Conservation (phyloP, 371 early-diverging fungal genomes). For the Mucor irregularis region DNA sequence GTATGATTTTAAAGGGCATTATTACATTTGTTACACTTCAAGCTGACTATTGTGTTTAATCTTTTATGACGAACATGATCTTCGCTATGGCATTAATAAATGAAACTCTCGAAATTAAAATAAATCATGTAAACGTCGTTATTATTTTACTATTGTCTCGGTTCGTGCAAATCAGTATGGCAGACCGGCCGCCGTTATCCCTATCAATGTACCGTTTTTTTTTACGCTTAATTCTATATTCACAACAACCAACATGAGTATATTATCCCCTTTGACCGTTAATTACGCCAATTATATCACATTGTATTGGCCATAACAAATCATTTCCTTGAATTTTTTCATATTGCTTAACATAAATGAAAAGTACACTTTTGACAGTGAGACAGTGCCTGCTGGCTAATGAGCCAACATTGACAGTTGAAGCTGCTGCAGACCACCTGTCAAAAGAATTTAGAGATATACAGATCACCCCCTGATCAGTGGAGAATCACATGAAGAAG, state of each 20-base stretch:
- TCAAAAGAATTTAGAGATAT: conserved; percentile 21
- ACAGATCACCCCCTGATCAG: conserved; percentile 21
- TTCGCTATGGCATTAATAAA: conserved; percentile 16
- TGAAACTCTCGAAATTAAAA: conserved; percentile 16
- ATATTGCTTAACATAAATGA: conserved; percentile 18
- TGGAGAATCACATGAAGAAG: conserved; percentile 22
- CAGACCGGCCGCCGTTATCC: too few relatives aligned
- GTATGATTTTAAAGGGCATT: conserved; percentile 7
- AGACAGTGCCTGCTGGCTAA: conserved; percentile 15
- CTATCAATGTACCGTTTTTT: too few relatives aligned
- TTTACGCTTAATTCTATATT: too few relatives aligned
- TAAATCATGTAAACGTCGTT: too few relatives aligned
- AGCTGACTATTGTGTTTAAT: conserved; percentile 20
- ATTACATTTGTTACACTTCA: conserved; percentile 20
- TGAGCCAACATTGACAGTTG: conserved; percentile 21
- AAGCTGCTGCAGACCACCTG: conserved; percentile 18
- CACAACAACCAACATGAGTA: too few relatives aligned
- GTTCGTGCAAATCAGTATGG: too few relatives aligned
- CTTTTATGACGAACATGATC: conserved; percentile 19
- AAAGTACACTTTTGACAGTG: conserved; percentile 10
- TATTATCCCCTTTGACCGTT: too few relatives aligned
- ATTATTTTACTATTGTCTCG: too few relatives aligned
- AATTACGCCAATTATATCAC: too few relatives aligned
- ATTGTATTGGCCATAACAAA: too few relatives aligned
- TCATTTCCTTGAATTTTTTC: conserved; percentile 9